phyloP scores from a whole-genome alignment of 2,329 filamentous ascomycete genomes.

The Conoideocrella luteorostrata region DNA sequence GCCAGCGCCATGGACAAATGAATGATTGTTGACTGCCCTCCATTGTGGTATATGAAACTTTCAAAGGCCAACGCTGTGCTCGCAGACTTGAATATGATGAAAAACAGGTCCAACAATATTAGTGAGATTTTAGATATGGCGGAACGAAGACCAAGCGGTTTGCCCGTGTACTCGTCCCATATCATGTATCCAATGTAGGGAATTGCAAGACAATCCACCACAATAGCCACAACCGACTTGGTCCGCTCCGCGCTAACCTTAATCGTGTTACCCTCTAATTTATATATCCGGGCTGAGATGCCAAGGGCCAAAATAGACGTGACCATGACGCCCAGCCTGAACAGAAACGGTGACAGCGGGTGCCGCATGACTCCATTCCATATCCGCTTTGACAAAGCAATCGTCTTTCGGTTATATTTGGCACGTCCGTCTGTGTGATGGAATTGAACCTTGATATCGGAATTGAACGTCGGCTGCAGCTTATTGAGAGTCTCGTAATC shows the following conservation, averaged over 20 bases:
- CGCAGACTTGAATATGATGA: constrained; percentile 94
- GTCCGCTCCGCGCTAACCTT: constrained; percentile 50
- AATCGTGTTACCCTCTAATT: constrained; percentile 43
- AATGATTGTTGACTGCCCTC: constrained; percentile 32
- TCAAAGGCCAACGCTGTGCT: constrained; percentile 88
- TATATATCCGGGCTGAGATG: constrained; percentile 68
- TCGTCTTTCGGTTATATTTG: constrained; percentile 21
- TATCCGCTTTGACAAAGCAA: constrained; percentile 45
- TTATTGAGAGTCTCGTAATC: constrained; percentile 37
- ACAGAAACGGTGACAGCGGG: constrained; percentile 76
- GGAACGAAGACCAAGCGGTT: constrained; percentile 80
- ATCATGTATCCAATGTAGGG: constrained; percentile 92
- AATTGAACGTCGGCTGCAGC: constrained; percentile 42
- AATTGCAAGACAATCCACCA: constrained; percentile 81
- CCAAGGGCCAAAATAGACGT: constrained; percentile 79
- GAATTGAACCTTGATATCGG: constrained; percentile 26
- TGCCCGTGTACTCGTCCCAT: constrained; percentile 92
- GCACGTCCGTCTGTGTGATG: constrained; percentile 19
- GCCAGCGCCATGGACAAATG: constrained; percentile 63
- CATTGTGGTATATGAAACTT: constrained; percentile 58
- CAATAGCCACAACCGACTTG: constrained; percentile 81
- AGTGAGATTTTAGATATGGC: constrained; percentile 81
- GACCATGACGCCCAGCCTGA: constrained; percentile 74
- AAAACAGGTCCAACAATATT: constrained; percentile 86
- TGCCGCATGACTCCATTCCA: constrained; percentile 69